Base-by-base conservation (phyloP, 441 rosid genomes). In the Rhodomyrtus psidioides region DNA sequence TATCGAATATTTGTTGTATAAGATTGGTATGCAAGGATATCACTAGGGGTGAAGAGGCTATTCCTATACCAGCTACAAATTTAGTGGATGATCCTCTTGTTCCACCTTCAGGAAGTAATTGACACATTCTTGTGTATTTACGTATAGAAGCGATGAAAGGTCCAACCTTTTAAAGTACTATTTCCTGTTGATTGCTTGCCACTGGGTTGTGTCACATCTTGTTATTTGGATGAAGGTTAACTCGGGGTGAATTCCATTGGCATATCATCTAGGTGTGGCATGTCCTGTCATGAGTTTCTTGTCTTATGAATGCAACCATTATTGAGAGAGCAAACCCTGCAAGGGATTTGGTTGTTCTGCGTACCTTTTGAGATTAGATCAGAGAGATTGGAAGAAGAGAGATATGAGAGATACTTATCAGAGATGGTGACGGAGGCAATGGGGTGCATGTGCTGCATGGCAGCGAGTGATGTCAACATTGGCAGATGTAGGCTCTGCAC, bases 1-100 rank as follows among this genome's bases (percentile, higher is more conserved):
- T 70, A 17, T 62, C 6, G 12, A 62, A 30, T 87, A 85, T 86
- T 83, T 82, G 26, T 87, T 86, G 86, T 60, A 53, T 23, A 88
- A 94, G 95, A 88, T 86, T 92, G 88, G 90, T 91, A 70, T 91
- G 94, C 59, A 79, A 87, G 88, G 96, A 93, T 92, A 84, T 92
- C 81, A 89, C 93, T 49, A 70, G 84, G 26, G 94, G 95, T 83
- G 83, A 84, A 88, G 94, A 94, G 89, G 89, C 84, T 84, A 86
- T 86, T 81, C 85, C 84, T 55, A 91, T 93, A 83, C 94, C 91
- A 42, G 94, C 90, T 58, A 91, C 91, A 88, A 92, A 93, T 83
- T 58, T 88, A 59, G 84, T 89, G 85, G 93, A 91, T 55, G 86
- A 88, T 90, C 90, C 91, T 83, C 88, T 91, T 65, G 83, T 85